phyloP scores from a whole-genome alignment of 2,329 filamentous ascomycete genomes.

The Fusarium piperis region DNA sequence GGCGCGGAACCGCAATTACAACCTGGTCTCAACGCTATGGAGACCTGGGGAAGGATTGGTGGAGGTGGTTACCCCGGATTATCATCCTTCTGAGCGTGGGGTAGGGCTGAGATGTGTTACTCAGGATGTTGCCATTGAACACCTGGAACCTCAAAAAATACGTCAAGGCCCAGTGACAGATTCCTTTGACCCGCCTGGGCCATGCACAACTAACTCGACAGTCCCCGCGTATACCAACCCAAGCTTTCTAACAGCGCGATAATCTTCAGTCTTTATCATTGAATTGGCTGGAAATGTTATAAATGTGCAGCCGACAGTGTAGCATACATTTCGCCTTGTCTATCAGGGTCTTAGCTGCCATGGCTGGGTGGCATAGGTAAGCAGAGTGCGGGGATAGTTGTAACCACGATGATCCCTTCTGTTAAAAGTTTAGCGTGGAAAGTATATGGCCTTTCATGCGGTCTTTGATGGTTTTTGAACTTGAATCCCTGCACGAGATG shows the following conservation, averaged over 20 bases:
- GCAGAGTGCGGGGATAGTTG: too few relatives aligned
- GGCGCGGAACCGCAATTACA: not conserved
- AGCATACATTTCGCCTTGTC: too few relatives aligned
- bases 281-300: too few relatives aligned
- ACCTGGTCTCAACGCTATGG: not conserved
- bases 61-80: not conserved
- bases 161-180: not conserved
- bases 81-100: not conserved
- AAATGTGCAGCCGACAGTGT: too few relatives aligned
- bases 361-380: too few relatives aligned
- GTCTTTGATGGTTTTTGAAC: not conserved
- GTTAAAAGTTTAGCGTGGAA: not conserved
- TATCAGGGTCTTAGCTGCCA: too few relatives aligned
- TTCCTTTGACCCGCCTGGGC: not conserved
- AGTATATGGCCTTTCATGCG: not conserved
- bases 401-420: too few relatives aligned
- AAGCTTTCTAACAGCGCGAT: not conserved
- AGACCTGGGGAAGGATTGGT: not conserved
- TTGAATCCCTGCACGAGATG: not conserved
- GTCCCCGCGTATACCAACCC: not conserved
- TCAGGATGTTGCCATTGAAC: not conserved
- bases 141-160: not conserved
- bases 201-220: not conserved
- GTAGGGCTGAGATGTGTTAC: not conserved
- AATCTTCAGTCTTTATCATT: too few relatives aligned